A percentile compares a stretch with the other conserved stretches of the same genome.
Conservation (phyloP, 805 yeast species). For the Metschnikowia noctiluminum region DNA sequence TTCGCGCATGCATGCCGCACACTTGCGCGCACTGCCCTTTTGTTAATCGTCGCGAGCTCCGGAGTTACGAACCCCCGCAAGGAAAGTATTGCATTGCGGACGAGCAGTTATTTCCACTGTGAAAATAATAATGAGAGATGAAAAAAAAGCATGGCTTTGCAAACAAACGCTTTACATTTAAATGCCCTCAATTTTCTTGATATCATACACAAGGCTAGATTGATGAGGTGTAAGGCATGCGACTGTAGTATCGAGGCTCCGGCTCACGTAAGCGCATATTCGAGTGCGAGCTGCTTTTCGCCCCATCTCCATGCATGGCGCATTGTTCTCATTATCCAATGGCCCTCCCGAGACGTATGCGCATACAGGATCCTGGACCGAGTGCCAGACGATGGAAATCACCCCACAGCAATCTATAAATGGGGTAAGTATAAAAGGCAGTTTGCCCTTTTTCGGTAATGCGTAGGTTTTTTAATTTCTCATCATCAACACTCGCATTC, state of each 20-base stretch:
- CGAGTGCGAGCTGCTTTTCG: background rate
- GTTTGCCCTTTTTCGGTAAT: background rate
- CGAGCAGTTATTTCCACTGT: too few relatives aligned
- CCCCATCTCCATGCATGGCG: background rate
- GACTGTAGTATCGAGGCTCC: too few relatives aligned
- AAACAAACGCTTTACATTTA: too few relatives aligned
- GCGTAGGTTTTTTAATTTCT: background rate
- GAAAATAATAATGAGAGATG: too few relatives aligned
- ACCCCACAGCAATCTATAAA: background rate
- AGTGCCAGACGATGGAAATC: background rate
- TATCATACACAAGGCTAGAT: too few relatives aligned
- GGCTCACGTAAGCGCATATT: background rate
- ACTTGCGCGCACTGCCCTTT: background rate
- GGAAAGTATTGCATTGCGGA: too few relatives aligned
- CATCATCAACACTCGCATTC: conserved; percentile 4
- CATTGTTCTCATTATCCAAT: background rate
- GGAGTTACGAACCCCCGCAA: background rate
- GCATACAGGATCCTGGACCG: background rate
- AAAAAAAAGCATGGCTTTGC: too few relatives aligned
- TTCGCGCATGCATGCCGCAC: background rate
- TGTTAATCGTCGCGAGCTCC: background rate
- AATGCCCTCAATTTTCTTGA: too few relatives aligned
- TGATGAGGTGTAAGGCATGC: too few relatives aligned
- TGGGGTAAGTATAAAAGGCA: background rate
- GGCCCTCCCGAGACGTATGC: background rate